Percentiles rank a stretch among this genome's conserved stretches.
phyloP scores from a whole-genome alignment of 2,329 filamentous ascomycete species.

The Alternaria infectoria region DNA sequence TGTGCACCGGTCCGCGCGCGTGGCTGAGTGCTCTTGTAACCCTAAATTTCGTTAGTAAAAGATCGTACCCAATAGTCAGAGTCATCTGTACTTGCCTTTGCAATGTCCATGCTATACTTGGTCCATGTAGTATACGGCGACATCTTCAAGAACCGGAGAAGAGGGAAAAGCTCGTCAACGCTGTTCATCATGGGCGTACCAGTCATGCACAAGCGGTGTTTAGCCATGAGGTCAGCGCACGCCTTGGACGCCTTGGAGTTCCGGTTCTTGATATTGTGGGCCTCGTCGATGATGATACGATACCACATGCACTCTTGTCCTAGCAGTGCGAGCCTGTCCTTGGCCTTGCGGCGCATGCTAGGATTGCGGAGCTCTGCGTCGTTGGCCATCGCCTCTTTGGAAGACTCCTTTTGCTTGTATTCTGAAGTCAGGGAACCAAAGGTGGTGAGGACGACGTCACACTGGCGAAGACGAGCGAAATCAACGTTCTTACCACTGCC shows the following conservation, averaged over 20 bases:
- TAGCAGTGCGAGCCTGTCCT: conserved; percentile 55
- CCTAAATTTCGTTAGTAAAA: conserved; percentile 9
- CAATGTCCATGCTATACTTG: conserved; percentile 66
- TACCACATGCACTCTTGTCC: conserved; percentile 65
- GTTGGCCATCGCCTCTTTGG: conserved; percentile 55
- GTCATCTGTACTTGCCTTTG: conserved; percentile 34
- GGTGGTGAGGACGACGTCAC: conserved; percentile 80
- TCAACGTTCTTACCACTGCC: conserved; percentile 59
- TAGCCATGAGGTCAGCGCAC: conserved; percentile 63
- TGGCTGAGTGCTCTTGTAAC: conserved; percentile 52
- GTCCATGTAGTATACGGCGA: conserved; percentile 72
- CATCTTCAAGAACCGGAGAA: conserved; percentile 79
- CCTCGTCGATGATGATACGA: conserved; percentile 76
- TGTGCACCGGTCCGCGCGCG: conserved; percentile 60
- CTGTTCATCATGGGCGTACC: conserved; percentile 91
- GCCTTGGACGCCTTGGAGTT: conserved; percentile 67
- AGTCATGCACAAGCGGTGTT: conserved; percentile 75
- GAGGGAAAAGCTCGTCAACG: conserved; percentile 76
- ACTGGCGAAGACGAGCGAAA: conserved; percentile 67
- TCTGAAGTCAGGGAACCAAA: conserved; percentile 75
- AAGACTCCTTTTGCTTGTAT: conserved; percentile 64
- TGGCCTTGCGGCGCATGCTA: conserved; percentile 21
- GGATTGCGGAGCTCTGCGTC: conserved; percentile 49
- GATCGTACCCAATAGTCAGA: background rate
- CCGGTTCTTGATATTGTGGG: conserved; percentile 81